phyloP scores from a whole-genome alignment of 371 early-diverging fungal genomes.

The Cokeromyces recurvatus region DNA sequence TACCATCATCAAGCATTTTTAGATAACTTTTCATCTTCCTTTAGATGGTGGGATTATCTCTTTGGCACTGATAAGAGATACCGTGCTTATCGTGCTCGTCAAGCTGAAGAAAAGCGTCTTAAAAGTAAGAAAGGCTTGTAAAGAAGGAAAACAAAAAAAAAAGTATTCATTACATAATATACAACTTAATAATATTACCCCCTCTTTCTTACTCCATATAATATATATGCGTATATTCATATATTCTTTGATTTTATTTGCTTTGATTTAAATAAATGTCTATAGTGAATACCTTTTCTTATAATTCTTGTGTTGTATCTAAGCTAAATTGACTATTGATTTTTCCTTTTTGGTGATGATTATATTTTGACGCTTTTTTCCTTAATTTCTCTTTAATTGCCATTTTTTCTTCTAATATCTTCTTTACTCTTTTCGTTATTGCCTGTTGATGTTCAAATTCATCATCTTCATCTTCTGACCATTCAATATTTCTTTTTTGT shows the following conservation, averaged over 20 bases:
- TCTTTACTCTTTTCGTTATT: conserved; percentile 7
- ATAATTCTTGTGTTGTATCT: conserved; percentile 4
- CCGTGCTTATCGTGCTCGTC: conserved; percentile 55
- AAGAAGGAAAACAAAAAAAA: too few relatives aligned
- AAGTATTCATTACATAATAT: too few relatives aligned
- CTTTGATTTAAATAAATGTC: too few relatives aligned
- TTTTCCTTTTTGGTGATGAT: conserved; percentile 16
- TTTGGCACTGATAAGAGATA: conserved; percentile 83
- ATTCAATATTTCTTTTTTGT: conserved; percentile 37
- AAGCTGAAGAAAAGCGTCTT: conserved; percentile 23
- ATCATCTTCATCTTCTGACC: conserved; percentile 35
- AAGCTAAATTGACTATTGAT: conserved; percentile 9
- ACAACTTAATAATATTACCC: too few relatives aligned
- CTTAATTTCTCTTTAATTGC: conserved; percentile 2
- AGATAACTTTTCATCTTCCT: conserved; percentile 77
- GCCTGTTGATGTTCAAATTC: conserved; percentile 15
- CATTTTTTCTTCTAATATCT: conserved; percentile 8
- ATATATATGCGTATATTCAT: too few relatives aligned
- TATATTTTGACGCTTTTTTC: conserved; percentile 14
- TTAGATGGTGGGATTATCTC: conserved; percentile 83
- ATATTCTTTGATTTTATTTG: too few relatives aligned
- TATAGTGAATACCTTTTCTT: too few relatives aligned
- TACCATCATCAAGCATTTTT: conserved; percentile 82
- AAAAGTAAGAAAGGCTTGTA: not conserved
- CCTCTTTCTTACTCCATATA: too few relatives aligned